A percentile compares a stretch with the other conserved stretches of the same genome.
These are phyloP conservation scores for Phytomonas sp. DNA, from an alignment of 208 protist species.

Conservation along the genomic window DNA sequence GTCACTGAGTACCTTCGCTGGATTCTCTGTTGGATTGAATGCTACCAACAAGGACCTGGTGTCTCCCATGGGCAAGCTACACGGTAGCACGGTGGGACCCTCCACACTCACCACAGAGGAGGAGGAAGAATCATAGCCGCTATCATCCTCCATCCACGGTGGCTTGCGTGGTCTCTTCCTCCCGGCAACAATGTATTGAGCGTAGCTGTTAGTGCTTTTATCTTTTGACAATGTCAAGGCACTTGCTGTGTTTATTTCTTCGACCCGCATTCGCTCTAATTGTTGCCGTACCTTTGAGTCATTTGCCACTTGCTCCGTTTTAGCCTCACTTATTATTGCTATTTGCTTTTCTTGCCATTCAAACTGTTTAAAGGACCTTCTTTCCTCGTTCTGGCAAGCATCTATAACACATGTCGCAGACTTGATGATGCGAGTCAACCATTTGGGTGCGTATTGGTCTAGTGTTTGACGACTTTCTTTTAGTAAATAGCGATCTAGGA, in stretches of 20 bases:
- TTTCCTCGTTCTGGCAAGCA: constrained; percentile 36
- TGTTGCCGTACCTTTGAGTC: constrained; percentile 15
- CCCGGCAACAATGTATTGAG: neutral
- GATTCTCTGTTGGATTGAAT: neutral
- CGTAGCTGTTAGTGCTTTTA: neutral
- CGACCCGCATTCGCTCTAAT: constrained; percentile 15
- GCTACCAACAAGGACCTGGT: neutral
- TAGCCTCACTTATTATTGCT: constrained; percentile 11
- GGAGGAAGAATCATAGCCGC: neutral
- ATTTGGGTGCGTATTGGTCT: constrained; percentile 25
- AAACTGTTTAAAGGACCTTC: constrained; percentile 43
- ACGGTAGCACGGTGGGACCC: neutral
- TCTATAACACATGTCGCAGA: constrained; percentile 25
- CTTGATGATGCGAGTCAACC: constrained; percentile 28
- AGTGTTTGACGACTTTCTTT: constrained; percentile 18
- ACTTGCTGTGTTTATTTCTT: constrained; percentile 8
- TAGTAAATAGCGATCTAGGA: constrained; percentile 19
- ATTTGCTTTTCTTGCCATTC: constrained; percentile 41
- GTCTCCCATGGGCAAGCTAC: neutral
- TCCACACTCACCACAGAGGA: neutral
- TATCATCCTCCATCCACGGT: neutral
- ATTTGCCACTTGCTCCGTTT: constrained; percentile 10
- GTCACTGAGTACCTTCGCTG: neutral
- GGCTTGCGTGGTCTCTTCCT: neutral
- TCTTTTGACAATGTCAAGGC: neutral